Base-by-base conservation (phyloP, 768 basidiomycete species). In the Mycena indigotica region DNA sequence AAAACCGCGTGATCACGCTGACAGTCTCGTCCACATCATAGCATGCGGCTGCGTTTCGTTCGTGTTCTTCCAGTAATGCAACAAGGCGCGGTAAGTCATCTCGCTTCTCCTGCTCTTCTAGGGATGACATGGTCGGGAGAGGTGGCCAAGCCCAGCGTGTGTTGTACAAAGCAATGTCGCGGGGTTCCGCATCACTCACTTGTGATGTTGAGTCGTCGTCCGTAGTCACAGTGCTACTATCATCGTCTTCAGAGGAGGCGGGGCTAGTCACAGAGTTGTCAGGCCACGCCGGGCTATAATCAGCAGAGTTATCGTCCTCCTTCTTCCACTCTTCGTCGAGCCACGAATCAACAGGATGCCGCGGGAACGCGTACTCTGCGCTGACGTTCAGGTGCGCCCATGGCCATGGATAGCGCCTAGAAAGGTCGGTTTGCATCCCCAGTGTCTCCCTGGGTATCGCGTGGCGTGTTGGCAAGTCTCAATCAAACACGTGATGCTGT, bases 1-100 rank as follows among this genome's bases (percentile, higher is more conserved):
- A 57, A 12, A 61, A 25, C 48, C 57, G 52, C 6, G 55, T 54
- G 19, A 61, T 45, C 4, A 61, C 30, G 4, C 56, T 44, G 32
- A 55, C 52, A 15, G 52, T 44, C 46, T 54, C 40, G 32, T 61
- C 53, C 3, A 49, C 52, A 41, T 57, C 23, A 26, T 56, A 61
- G 1, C 38, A 44, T 17, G 60, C 56, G 13, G 52, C 48, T 1
- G 40, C 39, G 15, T 40, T 56, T 40, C 52, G 30, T 38, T 61
- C 60, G 4, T 51, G 55, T 35, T 48, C 50, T 48, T 54, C 40
- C 4, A 61, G 56, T 6, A 49, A 19, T 4, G 25, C 52, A 15
- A 57, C 48, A 21, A 46, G 39, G 2, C 50, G 60, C 12, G 52
- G 19, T 28, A 54, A 38, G 28, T 57, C 53, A 19, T 50, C 53